Evolutionary conservation across 2,329 filamentous ascomycete genomes (phyloP).

Genomic region (Plenodomus lindquistii): DNA sequence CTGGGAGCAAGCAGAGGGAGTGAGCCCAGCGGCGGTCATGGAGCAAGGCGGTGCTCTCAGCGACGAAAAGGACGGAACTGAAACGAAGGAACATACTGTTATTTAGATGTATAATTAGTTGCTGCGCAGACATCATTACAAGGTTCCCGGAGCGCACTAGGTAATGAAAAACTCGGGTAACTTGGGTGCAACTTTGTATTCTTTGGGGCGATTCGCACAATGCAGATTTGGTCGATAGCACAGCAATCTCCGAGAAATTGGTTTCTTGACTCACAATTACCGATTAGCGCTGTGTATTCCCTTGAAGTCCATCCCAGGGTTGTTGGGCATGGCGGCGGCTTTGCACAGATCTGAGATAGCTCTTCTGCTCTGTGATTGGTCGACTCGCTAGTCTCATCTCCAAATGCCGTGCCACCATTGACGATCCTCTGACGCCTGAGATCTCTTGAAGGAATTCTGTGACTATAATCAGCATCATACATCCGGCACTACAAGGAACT

Average conservation of each 20-base stretch:
- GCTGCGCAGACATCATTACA: too few species aligned
- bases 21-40: conserved; percentile 7
- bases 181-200: too few species aligned
- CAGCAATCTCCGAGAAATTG: too few species aligned
- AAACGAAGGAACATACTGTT: too few species aligned
- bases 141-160: too few species aligned
- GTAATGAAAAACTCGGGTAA: too few species aligned
- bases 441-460: conserved; percentile 14
- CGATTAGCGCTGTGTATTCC: background rate
- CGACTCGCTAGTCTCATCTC: conserved; percentile 1
- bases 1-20: conserved; percentile 22
- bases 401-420: conserved; percentile 23
- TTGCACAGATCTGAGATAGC: conserved; percentile 8
- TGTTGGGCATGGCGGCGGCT: background rate
- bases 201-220: too few species aligned
- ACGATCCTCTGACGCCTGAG: conserved; percentile 31
- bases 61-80: conserved; percentile 13
- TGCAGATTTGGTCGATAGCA: too few species aligned
- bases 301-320: background rate
- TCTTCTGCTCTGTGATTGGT: conserved; percentile 32
- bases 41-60: conserved; percentile 18
- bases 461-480: too few species aligned
- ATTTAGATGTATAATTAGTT: too few species aligned
- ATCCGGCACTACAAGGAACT: too few species aligned
- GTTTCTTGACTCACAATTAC: too few species aligned